Evolutionary conservation across 371 early-diverging fungal species (phyloP).

Genomic region (Mortierella sp.): DNA sequence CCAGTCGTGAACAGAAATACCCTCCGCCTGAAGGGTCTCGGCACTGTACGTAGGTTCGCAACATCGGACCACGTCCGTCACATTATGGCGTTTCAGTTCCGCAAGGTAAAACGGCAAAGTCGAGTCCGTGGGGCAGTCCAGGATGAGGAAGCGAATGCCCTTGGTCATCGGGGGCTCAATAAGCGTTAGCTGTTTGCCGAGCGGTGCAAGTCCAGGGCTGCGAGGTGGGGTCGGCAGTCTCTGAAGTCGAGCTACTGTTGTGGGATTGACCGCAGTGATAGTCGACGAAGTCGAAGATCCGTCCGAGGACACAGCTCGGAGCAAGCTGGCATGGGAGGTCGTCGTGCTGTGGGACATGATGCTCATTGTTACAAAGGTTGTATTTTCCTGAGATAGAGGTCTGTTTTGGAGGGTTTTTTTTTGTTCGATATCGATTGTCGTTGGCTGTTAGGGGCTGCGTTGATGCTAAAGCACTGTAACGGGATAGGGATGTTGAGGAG

Average conservation of each 20-base stretch:
- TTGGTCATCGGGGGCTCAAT: slow-evolving; percentile 66
- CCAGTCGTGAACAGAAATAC: slow-evolving; percentile 83
- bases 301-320: slow-evolving; percentile 23
- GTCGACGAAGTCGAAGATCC: slow-evolving; percentile 22
- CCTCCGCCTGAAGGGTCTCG: slow-evolving; percentile 66
- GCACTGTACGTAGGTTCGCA: slow-evolving; percentile 91
- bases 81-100: slow-evolving; percentile 76
- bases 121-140: slow-evolving; percentile 90
- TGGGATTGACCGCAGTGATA: slow-evolving; percentile 31
- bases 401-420: background rate
- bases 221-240: slow-evolving; percentile 55
- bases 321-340: slow-evolving; percentile 11
- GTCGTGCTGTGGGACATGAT: slow-evolving; percentile 18
- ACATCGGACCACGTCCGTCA: slow-evolving; percentile 88
- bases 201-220: slow-evolving; percentile 54
- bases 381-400: background rate
- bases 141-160: slow-evolving; percentile 83
- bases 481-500: too few species aligned
- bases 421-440: too few species aligned
- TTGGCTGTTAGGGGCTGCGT: background rate
- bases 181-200: slow-evolving; percentile 68
- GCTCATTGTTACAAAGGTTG: slow-evolving; percentile 22
- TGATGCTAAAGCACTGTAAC: background rate
- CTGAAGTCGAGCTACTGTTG: slow-evolving; percentile 44
- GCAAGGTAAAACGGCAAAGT: slow-evolving; percentile 81